Conservation (phyloP, 148 eudicot genomes). For the Vaccinium vitisidaea region DNA sequence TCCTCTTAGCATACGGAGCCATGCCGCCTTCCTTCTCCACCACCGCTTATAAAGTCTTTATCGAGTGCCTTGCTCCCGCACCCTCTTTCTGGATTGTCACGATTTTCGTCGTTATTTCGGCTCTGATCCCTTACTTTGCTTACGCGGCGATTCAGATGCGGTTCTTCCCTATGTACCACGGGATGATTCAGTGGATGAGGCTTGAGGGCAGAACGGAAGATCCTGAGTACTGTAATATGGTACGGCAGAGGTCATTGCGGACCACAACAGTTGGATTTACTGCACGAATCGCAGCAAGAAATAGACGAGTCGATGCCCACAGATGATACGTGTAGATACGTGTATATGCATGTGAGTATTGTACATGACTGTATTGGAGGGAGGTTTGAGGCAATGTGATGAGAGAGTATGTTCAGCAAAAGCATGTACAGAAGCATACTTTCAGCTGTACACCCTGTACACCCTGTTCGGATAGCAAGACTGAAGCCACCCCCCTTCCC, state of each 20-base stretch:
- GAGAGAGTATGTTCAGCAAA: background rate
- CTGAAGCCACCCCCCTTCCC: background rate
- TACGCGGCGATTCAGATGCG: conserved; percentile 57
- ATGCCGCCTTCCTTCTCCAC: conserved; percentile 44
- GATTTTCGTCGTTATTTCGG: conserved; percentile 52
- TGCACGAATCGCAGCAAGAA: conserved; percentile 47
- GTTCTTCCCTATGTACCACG: conserved; percentile 81
- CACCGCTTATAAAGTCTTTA: conserved; percentile 60
- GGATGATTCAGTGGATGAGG: conserved; percentile 80
- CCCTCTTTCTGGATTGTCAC: conserved; percentile 60
- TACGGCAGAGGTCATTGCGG: conserved; percentile 62
- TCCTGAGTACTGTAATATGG: conserved; percentile 55
- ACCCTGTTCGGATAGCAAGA: background rate
- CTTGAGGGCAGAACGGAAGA: conserved; percentile 57
- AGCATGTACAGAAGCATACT: conserved; percentile 15
- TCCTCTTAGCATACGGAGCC: conserved; percentile 66
- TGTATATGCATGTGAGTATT: background rate
- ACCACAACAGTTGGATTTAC: conserved; percentile 61
- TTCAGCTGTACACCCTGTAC: conserved; percentile 1
- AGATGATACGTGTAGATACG: background rate
- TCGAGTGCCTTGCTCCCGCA: conserved; percentile 58
- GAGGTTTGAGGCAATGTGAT: background rate
- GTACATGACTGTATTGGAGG: background rate
- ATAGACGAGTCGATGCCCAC: background rate
- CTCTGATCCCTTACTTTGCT: conserved; percentile 59